These are phyloP conservation scores for Maudiozyma serrabonitensis DNA, from an alignment of 805 yeast species.

Conservation along the genomic window DNA sequence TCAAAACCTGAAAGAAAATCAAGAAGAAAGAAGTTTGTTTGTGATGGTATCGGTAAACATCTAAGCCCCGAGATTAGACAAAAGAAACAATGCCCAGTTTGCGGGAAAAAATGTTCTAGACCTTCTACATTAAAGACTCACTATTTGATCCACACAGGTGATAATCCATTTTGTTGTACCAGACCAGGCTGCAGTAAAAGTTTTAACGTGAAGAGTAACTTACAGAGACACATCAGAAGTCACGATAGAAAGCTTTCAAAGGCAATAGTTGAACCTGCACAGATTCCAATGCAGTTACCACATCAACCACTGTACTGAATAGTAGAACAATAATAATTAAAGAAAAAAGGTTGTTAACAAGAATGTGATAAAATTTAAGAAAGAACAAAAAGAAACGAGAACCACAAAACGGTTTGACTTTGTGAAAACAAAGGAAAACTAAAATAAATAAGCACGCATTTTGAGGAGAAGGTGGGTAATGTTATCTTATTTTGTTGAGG, in stretches of 20 bases:
- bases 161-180: slow-evolving; percentile 54
- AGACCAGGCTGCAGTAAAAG: slow-evolving; percentile 57
- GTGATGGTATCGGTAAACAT: slow-evolving; percentile 1
- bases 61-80: slow-evolving; percentile 6
- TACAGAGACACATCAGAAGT: slow-evolving; percentile 67
- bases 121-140: slow-evolving; percentile 79
- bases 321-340: not conserved
- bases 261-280: not conserved
- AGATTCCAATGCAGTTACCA: not conserved
- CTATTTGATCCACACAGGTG: slow-evolving; percentile 70
- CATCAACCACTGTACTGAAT: not conserved
- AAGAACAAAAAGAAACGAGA: no score
- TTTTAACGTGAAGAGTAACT: slow-evolving; percentile 70
- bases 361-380: not conserved
- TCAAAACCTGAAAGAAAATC: not conserved
- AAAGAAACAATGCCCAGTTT: slow-evolving; percentile 39
- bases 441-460: no score
- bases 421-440: no score
- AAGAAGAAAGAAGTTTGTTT: not conserved
- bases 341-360: not conserved
- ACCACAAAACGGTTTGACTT: no score
- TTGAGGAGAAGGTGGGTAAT: no score
- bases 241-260: slow-evolving; percentile 37
- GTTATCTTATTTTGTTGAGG: no score
- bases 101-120: slow-evolving; percentile 70